Evolutionary conservation across 148 eudicot genomes (phyloP).

Genomic region (Suaeda aralocaspica): DNA sequence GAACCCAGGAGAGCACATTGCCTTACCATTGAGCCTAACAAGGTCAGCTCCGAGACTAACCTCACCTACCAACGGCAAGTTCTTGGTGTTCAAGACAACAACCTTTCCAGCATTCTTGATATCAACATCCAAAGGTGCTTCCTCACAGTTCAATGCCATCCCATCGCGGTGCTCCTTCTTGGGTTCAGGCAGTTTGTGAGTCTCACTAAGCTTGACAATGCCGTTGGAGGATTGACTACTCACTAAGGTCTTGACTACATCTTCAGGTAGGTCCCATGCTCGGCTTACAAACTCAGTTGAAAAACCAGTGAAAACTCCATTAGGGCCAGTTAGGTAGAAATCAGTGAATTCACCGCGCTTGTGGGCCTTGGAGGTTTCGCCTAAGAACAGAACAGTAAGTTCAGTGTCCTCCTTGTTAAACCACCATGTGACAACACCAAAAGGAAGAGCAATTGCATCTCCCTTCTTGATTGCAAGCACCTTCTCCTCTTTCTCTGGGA

Average conservation of each 20-base stretch:
- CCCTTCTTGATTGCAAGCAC: conserved; percentile 71
- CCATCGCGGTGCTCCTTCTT: conserved; percentile 52
- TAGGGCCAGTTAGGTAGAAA: conserved; percentile 68
- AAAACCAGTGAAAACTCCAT: conserved; percentile 79
- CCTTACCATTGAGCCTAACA: conserved; percentile 57
- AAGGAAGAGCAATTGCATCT: conserved; percentile 78
- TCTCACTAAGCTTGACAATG: conserved; percentile 51
- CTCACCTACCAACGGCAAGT: conserved; percentile 87
- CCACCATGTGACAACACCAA: conserved; percentile 87
- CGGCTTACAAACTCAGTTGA: conserved; percentile 71
- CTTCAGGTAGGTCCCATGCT: conserved; percentile 76
- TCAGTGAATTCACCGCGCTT: conserved; percentile 70
- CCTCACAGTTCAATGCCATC: conserved; percentile 72
- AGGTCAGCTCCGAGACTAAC: conserved; percentile 83
- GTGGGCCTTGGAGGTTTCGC: conserved; percentile 79
- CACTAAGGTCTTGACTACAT: conserved; percentile 52
- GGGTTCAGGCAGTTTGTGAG: conserved; percentile 68
- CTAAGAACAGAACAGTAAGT: conserved; percentile 67
- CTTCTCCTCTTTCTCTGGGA: conserved; percentile 89
- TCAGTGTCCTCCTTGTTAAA: conserved; percentile 76
- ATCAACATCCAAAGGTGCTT: conserved; percentile 84
- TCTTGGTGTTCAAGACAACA: conserved; percentile 78
- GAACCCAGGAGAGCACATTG: conserved; percentile 89
- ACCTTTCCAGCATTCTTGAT: conserved; percentile 68
- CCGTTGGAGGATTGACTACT: conserved; percentile 48